Evolutionary conservation across 139 green algal species (phyloP), one percentile per base, ranked within the genome.

Genomic region (Chlorella ohadii): DNA sequence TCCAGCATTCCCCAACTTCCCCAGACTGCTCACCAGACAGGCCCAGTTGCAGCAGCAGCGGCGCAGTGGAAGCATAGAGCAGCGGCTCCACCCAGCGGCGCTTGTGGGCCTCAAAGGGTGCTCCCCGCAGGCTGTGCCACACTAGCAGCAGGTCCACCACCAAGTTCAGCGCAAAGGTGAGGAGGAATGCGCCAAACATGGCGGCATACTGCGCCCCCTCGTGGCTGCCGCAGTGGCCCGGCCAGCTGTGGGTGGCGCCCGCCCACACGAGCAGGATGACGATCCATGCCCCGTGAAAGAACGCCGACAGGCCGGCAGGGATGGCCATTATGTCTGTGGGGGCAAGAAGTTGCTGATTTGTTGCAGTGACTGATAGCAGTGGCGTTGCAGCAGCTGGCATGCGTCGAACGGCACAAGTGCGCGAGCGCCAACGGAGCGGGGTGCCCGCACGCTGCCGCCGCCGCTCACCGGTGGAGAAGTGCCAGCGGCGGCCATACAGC

Each of bases 401-500:
- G n/a, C n/a, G n/a, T n/a, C n/a, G n/a, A n/a, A n/a, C n/a, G n/a
- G n/a, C n/a, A n/a, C n/a, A n/a, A n/a, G n/a, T n/a, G n/a, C n/a
- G n/a, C n/a, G n/a, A n/a, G n/a, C n/a, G n/a, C n/a, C n/a, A n/a
- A n/a, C 51, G 51, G 12, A 9, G 51, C 51, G 51, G 51, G 51
- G 51, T 59, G 51, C 51, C 51, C 51, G 51, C 51, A 59, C 51
- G 51, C 51, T 59, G 51, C 51, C 51, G 51, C 51, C 51, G 51
- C 51, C 51, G 51, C 68, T 75, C 34, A 77, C 70, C 70, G 9
- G 78, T 81, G 73, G 51, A 61, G 36, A 91, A 91, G 41, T 92
- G 88, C 88, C 88, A 92, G 23, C 87, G 64, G 25, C 88, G 44
- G 25, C 86, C 88, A 75, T 85, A 89, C 0, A 92, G 82, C 17